phyloP scores from a whole-genome alignment of 1,284 basidiomycete species.

The Peniophora sp. region DNA sequence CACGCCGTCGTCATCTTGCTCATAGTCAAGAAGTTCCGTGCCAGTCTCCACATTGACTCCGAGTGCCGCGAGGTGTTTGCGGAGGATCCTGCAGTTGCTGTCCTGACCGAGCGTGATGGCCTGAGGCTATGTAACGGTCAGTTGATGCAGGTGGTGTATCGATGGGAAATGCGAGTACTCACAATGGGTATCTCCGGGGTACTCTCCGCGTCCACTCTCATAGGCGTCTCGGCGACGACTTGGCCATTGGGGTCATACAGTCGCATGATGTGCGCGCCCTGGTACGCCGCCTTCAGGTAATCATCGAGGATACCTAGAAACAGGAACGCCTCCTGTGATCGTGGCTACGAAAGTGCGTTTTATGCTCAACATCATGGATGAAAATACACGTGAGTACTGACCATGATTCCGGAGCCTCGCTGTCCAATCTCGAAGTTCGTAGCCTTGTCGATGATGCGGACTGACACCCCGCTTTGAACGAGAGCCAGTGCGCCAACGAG shows the following conservation, averaged over 20 bases:
- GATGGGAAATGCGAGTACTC: not conserved
- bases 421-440: not conserved
- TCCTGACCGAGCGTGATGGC: not conserved
- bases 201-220: not conserved
- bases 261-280: not conserved
- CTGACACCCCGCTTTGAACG: conserved; percentile 5
- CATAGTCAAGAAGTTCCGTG: not conserved
- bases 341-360: not conserved
- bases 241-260: not conserved
- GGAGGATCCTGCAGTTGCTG: not conserved
- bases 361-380: not conserved
- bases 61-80: not conserved
- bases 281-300: not conserved
- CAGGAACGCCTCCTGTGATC: not conserved
- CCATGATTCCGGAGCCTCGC: not conserved
- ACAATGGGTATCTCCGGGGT: not conserved
- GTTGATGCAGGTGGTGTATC: too few relatives aligned
- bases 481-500: conserved; percentile 7
- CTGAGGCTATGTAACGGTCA: not conserved
- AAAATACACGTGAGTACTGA: not conserved
- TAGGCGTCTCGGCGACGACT: not conserved
- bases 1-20: not conserved
- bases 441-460: conserved; percentile 11
- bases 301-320: not conserved
- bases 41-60: not conserved